Percentiles rank a stretch among this genome's conserved stretches.
Conservation (phyloP, 1,139 yeast genomes). For the Geotrichum histeridarum region DNA sequence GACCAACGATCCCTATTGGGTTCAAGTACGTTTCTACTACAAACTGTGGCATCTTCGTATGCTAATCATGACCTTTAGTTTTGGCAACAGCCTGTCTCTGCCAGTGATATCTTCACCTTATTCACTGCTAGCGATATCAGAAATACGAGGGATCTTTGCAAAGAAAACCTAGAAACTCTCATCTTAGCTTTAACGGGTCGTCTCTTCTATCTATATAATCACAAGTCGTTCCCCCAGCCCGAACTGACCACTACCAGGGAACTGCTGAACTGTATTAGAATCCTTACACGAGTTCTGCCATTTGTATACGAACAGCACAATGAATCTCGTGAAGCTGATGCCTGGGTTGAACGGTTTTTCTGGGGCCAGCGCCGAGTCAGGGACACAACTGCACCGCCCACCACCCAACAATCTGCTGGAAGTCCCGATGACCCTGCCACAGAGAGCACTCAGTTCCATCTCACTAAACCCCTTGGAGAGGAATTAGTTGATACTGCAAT, state of each 20-base stretch:
- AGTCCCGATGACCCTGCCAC: conserved; percentile 10
- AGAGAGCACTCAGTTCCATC: conserved; percentile 5
- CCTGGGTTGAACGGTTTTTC: conserved; percentile 40
- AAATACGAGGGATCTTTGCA: conserved; percentile 54
- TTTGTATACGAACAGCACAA: conserved; percentile 48
- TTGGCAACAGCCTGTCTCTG: conserved; percentile 45
- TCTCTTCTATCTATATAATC: conserved; percentile 34
- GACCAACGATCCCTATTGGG: conserved; percentile 52
- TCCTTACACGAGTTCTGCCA: conserved; percentile 64
- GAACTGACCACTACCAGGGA: conserved; percentile 32
- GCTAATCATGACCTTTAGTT: conserved; percentile 28
- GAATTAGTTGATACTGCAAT: conserved; percentile 46
- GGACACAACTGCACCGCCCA: background rate
- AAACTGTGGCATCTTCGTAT: background rate
- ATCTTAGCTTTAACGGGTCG: conserved; percentile 43
- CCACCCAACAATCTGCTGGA: background rate
- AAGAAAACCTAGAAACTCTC: conserved; percentile 51
- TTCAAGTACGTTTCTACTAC: conserved; percentile 28
- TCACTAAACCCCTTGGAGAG: conserved; percentile 45
- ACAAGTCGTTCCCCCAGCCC: conserved; percentile 31
- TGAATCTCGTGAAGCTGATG: conserved; percentile 34
- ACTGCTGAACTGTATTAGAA: conserved; percentile 56
- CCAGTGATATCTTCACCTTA: conserved; percentile 53
- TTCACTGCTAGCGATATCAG: conserved; percentile 56
- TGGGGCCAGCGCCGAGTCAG: conserved; percentile 39